Evolutionary conservation across 2,329 filamentous ascomycete genomes (phyloP), one percentile per base, ranked within the genome.

Genomic region (Byssochlamys sp.): DNA sequence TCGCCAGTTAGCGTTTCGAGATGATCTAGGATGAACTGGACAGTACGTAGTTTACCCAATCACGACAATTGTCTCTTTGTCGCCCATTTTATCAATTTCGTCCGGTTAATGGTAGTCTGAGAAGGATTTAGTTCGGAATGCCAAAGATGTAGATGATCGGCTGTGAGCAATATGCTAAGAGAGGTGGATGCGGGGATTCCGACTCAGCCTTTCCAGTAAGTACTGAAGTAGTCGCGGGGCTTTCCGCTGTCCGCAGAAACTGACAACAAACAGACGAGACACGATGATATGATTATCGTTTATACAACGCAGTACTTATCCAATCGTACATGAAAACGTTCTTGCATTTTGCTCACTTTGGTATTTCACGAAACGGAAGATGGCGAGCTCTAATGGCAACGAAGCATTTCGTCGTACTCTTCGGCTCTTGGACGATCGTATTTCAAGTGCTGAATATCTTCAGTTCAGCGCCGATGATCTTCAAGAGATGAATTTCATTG

Each of bases 1-100:
- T 33, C n/a, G 14, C 33, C n/a, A 14, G n/a, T 14, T 19, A 24
- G 39, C 39, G 39, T 45, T 9, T n/a, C 19, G n/a, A 50, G 24
- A 14, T 26, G 64, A 49, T 53, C 58, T 59, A 56, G n/a, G 45
- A 59, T 29, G 56, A 45, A 58, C 54, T 24, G 1, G 29, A 26
- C 24, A 48, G 28, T 3, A 9, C 24, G 51, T 24, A 26, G 24
- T 54, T 59, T 60, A 73, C 73, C 72, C 73, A 55, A 74, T 67
- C 9, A 75, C 68, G 27, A 74, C 68, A 33, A 74, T 71, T 2
- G 71, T 73, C 24, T 45, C 39, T 45, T 45, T 45, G 5, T 45
- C 39, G 4, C n/a, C 39, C 39, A 45, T 45, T 45, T 6, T 24
- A 9, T 45, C 39, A 45, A 45, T 9, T 24, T 10, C 3, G 12